Conservation (phyloP, 768 basidiomycete genomes). For the Vararia minispora region DNA sequence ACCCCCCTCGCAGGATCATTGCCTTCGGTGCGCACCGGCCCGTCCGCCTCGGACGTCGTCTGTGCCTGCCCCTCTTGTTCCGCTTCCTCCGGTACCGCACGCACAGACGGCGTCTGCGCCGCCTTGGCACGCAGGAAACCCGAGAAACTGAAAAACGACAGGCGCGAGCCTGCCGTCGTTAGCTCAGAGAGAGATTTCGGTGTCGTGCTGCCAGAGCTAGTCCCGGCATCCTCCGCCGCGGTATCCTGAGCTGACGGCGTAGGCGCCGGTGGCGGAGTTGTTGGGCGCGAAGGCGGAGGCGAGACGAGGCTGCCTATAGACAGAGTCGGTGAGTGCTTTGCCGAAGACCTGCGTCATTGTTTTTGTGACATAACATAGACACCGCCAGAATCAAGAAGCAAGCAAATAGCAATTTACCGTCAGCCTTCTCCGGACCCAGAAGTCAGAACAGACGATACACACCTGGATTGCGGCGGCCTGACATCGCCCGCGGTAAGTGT, state of each 20-base stretch:
- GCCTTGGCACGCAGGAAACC: conserved; percentile 52
- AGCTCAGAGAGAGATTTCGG: no score
- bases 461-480: conserved; percentile 17
- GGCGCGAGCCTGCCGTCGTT: conserved; percentile 10
- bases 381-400: no score
- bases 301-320: conserved; percentile 25
- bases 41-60: conserved; percentile 12
- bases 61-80: conserved; percentile 12
- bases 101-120: conserved; percentile 21
- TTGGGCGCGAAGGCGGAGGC: conserved; percentile 42
- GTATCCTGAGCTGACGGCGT: not conserved
- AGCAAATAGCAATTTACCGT: no score
- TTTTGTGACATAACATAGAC: no score
- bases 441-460: conserved; percentile 1
- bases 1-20: conserved; percentile 11
- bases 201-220: no score
- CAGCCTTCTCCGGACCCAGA: no score
- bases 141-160: conserved; percentile 35
- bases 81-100: conserved; percentile 14
- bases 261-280: conserved; percentile 31
- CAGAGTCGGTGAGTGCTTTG: no score
- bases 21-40: conserved; percentile 3
- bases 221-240: conserved; percentile 5
- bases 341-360: no score
- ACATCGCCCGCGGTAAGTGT: conserved; percentile 74